phyloP scores from a whole-genome alignment of 2,329 filamentous ascomycete species.

The Hymenotorrendiella dingleyae region DNA sequence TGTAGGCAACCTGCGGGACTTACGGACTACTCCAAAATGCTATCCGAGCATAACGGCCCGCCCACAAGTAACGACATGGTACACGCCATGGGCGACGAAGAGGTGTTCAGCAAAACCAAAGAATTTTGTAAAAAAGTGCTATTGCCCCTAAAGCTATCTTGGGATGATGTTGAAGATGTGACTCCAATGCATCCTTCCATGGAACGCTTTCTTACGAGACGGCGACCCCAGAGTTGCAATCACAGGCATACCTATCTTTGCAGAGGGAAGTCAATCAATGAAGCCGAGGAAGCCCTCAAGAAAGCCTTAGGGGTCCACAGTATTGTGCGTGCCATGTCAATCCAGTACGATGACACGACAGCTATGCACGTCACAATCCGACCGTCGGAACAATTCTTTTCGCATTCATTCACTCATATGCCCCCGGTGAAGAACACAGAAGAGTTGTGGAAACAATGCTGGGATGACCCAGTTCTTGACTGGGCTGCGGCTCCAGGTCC shows the following conservation, averaged over 20 bases:
- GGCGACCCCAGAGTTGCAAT: constrained; percentile 9
- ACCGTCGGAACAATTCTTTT: constrained; percentile 7
- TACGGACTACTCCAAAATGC: constrained; percentile 5
- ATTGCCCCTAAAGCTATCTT: constrained; percentile 4
- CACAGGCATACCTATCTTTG: constrained; percentile 9
- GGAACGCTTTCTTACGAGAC: constrained; percentile 5
- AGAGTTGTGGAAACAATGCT: constrained; percentile 1
- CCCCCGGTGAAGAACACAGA: constrained; percentile 2
- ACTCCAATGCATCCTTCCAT: constrained; percentile 12
- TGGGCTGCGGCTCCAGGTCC: constrained; percentile 9
- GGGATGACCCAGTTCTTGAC: constrained; percentile 9
- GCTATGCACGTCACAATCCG: constrained; percentile 9
- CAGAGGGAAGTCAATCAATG: not conserved
- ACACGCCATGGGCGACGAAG: constrained; percentile 3
- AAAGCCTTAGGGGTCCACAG: constrained; percentile 6
- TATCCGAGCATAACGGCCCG: constrained; percentile 6
- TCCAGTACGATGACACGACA: constrained; percentile 1
- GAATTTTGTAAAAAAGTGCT: constrained; percentile 4
- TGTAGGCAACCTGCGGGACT: too few species aligned
- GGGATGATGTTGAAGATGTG: constrained; percentile 13
- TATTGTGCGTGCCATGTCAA: constrained; percentile 11
- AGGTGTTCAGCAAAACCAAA: constrained; percentile 1
- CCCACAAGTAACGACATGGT: constrained; percentile 8
- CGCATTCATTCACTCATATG: constrained; percentile 6
- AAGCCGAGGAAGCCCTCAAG: constrained; percentile 7